These are phyloP conservation scores for Carex arenaria DNA, from an alignment of 202 grass and related monocot genomes.

Conservation along the genomic window DNA sequence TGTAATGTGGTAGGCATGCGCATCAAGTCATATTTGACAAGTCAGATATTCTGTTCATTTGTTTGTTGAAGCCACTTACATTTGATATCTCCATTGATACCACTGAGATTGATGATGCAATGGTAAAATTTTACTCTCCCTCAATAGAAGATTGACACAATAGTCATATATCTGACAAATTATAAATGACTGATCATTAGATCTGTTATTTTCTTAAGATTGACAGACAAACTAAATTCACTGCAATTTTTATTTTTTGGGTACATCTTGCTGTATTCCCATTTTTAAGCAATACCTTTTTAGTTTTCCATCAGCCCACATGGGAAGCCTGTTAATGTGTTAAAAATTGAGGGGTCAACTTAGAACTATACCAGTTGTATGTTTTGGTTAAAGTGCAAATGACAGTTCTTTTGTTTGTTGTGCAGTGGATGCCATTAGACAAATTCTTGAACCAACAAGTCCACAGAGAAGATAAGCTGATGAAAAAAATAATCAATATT, in stretches of 20 bases:
- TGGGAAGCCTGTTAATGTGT: neutral
- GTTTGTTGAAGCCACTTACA: constrained; percentile 56
- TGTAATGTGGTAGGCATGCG: constrained; percentile 38
- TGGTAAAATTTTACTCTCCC: constrained; percentile 21
- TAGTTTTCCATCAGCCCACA: neutral
- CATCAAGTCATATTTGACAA: constrained; percentile 55
- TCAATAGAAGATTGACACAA: constrained; percentile 2
- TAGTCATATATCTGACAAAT: neutral
- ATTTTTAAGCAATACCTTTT: neutral
- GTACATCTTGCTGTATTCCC: neutral
- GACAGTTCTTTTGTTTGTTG: neutral
- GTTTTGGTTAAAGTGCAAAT: neutral
- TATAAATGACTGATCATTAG: neutral
- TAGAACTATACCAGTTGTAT: neutral
- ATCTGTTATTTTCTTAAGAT: neutral
- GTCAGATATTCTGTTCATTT: constrained; percentile 65
- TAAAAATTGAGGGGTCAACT: neutral
- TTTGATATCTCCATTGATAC: constrained; percentile 48
- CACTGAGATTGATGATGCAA: constrained; percentile 51
- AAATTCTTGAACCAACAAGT: constrained; percentile 45
- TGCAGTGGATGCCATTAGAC: constrained; percentile 61
- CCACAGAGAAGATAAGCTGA: constrained; percentile 44
- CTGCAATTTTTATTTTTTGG: neutral
- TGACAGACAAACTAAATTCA: neutral
- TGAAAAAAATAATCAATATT: constrained; percentile 35